Conservation (phyloP, 108 stramenopile species). For the Conticribra guillardii region DNA sequence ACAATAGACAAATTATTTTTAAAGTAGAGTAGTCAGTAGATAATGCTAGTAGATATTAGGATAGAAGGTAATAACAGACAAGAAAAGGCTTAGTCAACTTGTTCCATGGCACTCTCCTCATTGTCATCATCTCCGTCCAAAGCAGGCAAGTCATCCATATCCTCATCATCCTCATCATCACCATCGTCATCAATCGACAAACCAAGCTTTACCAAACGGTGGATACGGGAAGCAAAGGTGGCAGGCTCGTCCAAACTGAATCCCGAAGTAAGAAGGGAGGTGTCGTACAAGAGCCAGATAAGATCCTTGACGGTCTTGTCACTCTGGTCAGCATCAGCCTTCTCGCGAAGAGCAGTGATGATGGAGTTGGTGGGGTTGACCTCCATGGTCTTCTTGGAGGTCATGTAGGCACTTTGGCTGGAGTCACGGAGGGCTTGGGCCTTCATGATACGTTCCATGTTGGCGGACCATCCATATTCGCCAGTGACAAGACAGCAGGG, state of each 20-base stretch:
- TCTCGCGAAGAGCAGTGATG: conserved; percentile 96
- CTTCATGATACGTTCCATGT: conserved; percentile 99
- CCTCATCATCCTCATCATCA: conserved; percentile 87
- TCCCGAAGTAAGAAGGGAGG: conserved; percentile 97
- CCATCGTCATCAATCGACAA: conserved; percentile 98
- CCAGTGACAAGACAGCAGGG: conserved; percentile 99
- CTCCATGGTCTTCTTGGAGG: conserved; percentile 99
- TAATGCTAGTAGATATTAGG: too few species aligned
- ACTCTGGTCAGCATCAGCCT: conserved; percentile 97
- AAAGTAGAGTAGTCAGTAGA: too few species aligned
- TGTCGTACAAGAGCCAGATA: conserved; percentile 99
- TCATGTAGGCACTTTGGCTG: conserved; percentile 98
- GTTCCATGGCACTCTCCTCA: conserved; percentile 98
- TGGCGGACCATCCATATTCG: conserved; percentile 99
- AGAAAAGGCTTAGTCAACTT: conserved; percentile 99
- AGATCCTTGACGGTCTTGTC: conserved; percentile 99
- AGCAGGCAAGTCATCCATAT: conserved; percentile 94
- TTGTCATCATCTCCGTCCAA: conserved; percentile 94
- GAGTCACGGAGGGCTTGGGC: conserved; percentile 99
- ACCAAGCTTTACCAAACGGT: conserved; percentile 99
- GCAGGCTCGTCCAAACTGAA: conserved; percentile 99
- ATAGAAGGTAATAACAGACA: too few species aligned
- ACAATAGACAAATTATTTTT: too few species aligned
- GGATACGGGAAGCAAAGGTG: conserved; percentile 99
- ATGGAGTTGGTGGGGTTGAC: conserved; percentile 99